A percentile compares a stretch with the other conserved stretches of the same genome.
Conservation (phyloP, 2,329 filamentous ascomycete species). For the Cladorrhinum sp. region DNA sequence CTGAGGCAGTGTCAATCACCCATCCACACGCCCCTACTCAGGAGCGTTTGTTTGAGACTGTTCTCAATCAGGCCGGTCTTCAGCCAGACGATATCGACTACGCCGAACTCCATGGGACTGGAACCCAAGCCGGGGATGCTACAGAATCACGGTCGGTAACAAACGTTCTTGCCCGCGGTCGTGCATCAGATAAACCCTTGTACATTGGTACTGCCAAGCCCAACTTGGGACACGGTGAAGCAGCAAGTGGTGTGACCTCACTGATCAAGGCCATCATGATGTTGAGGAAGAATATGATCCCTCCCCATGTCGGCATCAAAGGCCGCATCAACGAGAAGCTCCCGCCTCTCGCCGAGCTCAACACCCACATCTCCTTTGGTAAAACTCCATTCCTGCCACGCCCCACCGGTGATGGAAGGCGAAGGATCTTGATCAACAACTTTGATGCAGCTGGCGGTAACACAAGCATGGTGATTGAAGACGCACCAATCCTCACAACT, state of each 20-base stretch:
- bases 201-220: constrained; percentile 30
- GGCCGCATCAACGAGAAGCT: constrained; percentile 22
- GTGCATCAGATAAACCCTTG: constrained; percentile 33
- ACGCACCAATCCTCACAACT: not conserved
- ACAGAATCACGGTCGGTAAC: constrained; percentile 63
- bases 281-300: constrained; percentile 29
- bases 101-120: constrained; percentile 69
- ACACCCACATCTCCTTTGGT: constrained; percentile 12
- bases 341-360: constrained; percentile 26
- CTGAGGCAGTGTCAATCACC: constrained; percentile 68
- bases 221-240: constrained; percentile 30
- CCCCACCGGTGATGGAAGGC: constrained; percentile 8
- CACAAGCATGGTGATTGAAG: constrained; percentile 18
- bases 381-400: constrained; percentile 9
- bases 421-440: constrained; percentile 20
- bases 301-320: constrained; percentile 21
- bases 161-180: constrained; percentile 53
- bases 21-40: constrained; percentile 65
- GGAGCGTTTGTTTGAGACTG: constrained; percentile 55
- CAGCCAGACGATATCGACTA: constrained; percentile 55
- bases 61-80: constrained; percentile 56
- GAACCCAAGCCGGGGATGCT: constrained; percentile 67
- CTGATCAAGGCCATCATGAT: constrained; percentile 33
- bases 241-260: constrained; percentile 28
- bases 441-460: constrained; percentile 21